Conservation (phyloP, 148 eudicot genomes). For the Fagopyrum esculentum region DNA sequence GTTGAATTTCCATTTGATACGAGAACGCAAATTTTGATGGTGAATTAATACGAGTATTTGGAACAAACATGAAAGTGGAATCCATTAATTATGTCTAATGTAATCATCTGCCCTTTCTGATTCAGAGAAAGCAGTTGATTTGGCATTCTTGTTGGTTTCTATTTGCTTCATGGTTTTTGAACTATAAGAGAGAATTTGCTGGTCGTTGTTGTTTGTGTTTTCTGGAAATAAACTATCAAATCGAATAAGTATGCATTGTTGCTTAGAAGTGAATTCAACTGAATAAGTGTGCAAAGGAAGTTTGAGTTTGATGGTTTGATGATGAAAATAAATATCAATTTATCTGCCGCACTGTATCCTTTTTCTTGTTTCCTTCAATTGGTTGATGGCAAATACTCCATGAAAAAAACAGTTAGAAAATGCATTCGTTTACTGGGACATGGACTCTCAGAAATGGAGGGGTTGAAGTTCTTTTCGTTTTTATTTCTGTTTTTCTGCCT, state of each 20-base stretch:
- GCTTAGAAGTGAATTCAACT: neutral
- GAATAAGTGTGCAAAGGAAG: neutral
- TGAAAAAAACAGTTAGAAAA: neutral
- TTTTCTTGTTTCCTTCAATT: neutral
- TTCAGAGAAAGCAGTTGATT: neutral
- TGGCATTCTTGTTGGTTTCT: neutral
- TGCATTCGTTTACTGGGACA: too few species aligned
- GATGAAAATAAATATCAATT: neutral
- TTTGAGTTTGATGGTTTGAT: neutral
- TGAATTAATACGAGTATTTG: neutral
- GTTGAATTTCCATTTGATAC: neutral
- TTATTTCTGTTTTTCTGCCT: neutral
- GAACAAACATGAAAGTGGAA: neutral
- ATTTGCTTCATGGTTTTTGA: neutral
- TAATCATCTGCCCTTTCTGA: neutral
- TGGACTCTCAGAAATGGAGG: too few species aligned
- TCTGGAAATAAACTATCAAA: neutral
- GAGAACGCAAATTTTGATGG: neutral
- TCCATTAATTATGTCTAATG: neutral
- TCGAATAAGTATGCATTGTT: neutral
- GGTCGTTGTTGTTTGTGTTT: neutral
- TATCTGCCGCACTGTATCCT: neutral
- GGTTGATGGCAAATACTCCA: neutral
- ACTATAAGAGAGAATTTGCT: neutral
- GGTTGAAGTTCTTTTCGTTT: neutral